Evolutionary conservation across 805 yeast species (phyloP).

Genomic region (Candida pseudofarinosa): DNA sequence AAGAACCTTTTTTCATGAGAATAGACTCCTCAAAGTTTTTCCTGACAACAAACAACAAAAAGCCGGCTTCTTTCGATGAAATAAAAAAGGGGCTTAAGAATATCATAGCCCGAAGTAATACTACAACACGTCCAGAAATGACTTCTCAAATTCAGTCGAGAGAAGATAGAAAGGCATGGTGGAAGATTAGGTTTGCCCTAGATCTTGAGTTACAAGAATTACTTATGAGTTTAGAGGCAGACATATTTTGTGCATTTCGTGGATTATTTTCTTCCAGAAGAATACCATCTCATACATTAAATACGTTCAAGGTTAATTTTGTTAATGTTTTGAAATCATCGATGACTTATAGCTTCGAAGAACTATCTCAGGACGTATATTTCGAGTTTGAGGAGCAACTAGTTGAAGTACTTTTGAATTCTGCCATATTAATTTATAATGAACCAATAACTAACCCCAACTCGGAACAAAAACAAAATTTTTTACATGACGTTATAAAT

Average conservation of each 20-base stretch:
- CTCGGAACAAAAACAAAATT: background rate
- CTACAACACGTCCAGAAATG: conserved; percentile 50
- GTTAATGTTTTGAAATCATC: background rate
- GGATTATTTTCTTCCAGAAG: conserved; percentile 49
- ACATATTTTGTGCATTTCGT: conserved; percentile 77
- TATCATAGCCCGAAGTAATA: conserved; percentile 60
- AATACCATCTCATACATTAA: background rate
- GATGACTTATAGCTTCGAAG: conserved; percentile 14
- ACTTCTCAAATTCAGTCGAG: conserved; percentile 51
- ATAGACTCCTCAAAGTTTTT: conserved; percentile 35
- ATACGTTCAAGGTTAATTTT: background rate
- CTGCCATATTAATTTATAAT: background rate
- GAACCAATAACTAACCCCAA: background rate
- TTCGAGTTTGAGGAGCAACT: background rate
- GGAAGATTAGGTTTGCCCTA: conserved; percentile 61
- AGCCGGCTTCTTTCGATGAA: conserved; percentile 35
- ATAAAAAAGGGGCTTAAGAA: conserved; percentile 25
- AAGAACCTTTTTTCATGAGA: conserved; percentile 45
- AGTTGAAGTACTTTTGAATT: background rate
- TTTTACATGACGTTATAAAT: background rate
- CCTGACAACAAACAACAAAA: background rate
- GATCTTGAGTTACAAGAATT: conserved; percentile 54
- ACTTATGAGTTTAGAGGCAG: conserved; percentile 53
- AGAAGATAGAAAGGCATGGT: conserved; percentile 70
- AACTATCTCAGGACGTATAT: conserved; percentile 6